Percentiles rank a stretch among this genome's conserved stretches.
These are phyloP conservation scores for Benincasa hispida DNA, from an alignment of 306 rosid species.

Conservation along the genomic window DNA sequence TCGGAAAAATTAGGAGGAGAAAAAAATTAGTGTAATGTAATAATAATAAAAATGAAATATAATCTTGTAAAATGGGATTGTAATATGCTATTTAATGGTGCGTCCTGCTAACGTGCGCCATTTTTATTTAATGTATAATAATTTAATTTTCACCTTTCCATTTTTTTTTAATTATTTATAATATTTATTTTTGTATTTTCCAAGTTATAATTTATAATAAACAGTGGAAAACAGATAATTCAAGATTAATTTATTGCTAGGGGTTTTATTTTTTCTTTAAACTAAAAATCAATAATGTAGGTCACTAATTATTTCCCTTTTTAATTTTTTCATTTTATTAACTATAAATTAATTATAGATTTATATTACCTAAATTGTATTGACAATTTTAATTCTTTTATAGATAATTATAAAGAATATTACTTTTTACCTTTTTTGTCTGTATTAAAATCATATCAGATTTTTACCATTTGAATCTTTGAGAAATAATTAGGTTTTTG, in stretches of 20 bases:
- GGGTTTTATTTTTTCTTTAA: not conserved
- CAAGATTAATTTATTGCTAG: not conserved
- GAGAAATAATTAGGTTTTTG: not conserved
- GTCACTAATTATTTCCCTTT: not conserved
- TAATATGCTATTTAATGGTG: slow-evolving; percentile 13
- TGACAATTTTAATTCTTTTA: not conserved
- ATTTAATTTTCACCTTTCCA: slow-evolving; percentile 4
- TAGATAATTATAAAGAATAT: not conserved
- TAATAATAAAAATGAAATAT: slow-evolving; percentile 12
- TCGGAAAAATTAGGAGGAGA: slow-evolving; percentile 18
- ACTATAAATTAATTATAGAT: not conserved
- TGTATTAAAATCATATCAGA: not conserved
- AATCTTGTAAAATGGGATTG: slow-evolving; percentile 8
- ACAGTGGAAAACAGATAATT: not conserved
- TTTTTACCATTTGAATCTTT: not conserved
- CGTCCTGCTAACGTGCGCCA: slow-evolving; percentile 10
- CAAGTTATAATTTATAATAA: not conserved
- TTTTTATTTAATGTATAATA: slow-evolving; percentile 2
- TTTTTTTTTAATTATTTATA: not conserved
- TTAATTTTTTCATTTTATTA: not conserved
- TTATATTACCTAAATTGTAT: not conserved
- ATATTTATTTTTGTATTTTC: not conserved
- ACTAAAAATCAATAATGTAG: not conserved
- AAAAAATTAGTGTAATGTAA: slow-evolving; percentile 7
- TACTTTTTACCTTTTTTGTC: not conserved